phyloP scores from a whole-genome alignment of 2,329 filamentous ascomycete species.

The Colletotrichum australisinense region DNA sequence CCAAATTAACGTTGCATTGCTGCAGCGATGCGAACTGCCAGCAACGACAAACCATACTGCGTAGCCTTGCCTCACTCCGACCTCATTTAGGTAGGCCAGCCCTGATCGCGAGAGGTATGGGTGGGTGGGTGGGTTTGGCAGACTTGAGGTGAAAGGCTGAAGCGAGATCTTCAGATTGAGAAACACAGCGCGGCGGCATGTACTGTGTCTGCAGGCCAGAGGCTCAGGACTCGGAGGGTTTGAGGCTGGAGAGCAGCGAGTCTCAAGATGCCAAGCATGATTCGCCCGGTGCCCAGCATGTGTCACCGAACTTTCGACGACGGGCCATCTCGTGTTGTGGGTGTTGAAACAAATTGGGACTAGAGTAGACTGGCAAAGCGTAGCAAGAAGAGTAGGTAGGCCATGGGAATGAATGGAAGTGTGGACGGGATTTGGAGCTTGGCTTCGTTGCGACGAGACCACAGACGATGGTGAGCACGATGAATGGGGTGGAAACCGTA shows the following conservation, averaged over 20 bases:
- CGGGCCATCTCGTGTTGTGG: conserved; percentile 26
- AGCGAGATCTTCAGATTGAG: conserved; percentile 33
- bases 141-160: conserved; percentile 29
- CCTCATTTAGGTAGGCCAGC: not conserved
- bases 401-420: not conserved
- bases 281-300: conserved; percentile 16
- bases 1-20: conserved; percentile 30
- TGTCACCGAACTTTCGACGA: conserved; percentile 28
- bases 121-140: not conserved
- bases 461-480: not conserved
- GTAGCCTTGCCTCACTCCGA: not conserved
- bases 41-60: not conserved
- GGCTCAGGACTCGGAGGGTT: conserved; percentile 24
- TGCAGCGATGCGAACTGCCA: not conserved
- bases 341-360: conserved; percentile 24
- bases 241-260: conserved; percentile 29
- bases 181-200: conserved; percentile 5
- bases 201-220: conserved; percentile 7
- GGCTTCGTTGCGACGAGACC: not conserved
- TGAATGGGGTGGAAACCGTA: not conserved
- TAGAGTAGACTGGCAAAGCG: not conserved
- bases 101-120: not conserved
- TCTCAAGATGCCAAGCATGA: conserved; percentile 34
- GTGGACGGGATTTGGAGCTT: not conserved
- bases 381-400: not conserved